Base-by-base conservation (phyloP, 2,329 filamentous ascomycete genomes). In the Tolypocladium nubicola region DNA sequence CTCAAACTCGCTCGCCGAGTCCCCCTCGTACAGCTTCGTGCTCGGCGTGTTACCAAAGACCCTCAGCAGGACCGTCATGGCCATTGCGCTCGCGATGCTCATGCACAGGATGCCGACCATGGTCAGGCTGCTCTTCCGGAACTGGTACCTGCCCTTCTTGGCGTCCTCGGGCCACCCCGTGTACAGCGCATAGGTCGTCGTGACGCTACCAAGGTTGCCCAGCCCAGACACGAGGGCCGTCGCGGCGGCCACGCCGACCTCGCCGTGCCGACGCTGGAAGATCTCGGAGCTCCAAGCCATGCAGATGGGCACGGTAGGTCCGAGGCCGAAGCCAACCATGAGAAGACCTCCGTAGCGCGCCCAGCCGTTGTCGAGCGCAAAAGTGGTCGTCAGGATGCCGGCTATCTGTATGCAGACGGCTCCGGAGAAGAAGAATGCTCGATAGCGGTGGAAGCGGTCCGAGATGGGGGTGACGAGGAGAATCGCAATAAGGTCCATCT, bases 201-300 rank as follows among this genome's bases (percentile, higher is more conserved):
- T 80, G 59, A 96, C 88, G 66, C 87, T 91, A 37, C 91, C 91
- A 21, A 95, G 76, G 66, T 96, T 96, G 0, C 91, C 91, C 43
- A 95, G 78, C 1, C 91, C 91, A 0, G 89, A 94, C 1, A 96
- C 91, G 13, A 96, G 78, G 3, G 91, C 91, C 1, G 88, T 85
- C 0, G 91, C 90, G 16, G 91, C 88, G 4, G 91, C 91, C 8
- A 96, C 90, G 57, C 91, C 91, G 26, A 96, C 89, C 71, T 96
- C 91, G 52, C 91, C 90, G 67, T 96, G 91, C 14, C 91, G 87
- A 38, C 82, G 82, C 73, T 96, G 90, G 76, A 96, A 96, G 67
- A 96, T 87, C 72, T 96, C 89, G 61, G 85, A 89, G 38, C 89
- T 90, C 91, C 91, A 96, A 40, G 90, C 87, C 91, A 96, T 96